Conservation (phyloP, 2,329 filamentous ascomycete genomes). For the Calonectria pseudoturangicola region DNA sequence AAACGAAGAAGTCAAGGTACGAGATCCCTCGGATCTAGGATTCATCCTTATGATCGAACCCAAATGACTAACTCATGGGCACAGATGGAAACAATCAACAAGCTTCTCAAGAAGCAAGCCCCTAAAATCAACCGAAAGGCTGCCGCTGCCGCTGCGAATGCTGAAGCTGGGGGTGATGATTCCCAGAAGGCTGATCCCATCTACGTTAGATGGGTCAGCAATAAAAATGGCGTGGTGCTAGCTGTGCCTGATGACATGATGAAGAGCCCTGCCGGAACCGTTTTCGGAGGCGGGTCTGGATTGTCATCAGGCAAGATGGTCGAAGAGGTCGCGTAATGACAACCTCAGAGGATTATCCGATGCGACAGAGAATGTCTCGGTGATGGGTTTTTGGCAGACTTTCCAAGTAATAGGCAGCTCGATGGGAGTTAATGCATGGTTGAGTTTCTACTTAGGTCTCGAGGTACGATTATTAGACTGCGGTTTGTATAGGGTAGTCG, state of each 20-base stretch:
- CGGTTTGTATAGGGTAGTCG: constrained; percentile 11
- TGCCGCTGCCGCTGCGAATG: constrained; percentile 61
- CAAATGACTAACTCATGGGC: constrained; percentile 27
- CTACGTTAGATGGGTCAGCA: constrained; percentile 83
- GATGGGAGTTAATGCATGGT: constrained; percentile 1
- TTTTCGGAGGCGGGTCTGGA: constrained; percentile 68
- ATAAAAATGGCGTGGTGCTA: constrained; percentile 76
- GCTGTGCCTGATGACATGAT: constrained; percentile 82
- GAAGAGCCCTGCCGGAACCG: constrained; percentile 74
- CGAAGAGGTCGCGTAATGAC: constrained; percentile 68
- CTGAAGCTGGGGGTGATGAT: constrained; percentile 55
- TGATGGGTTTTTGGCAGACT: constrained; percentile 1
- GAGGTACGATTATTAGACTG: background rate
- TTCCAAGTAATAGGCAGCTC: background rate
- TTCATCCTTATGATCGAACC: constrained; percentile 27
- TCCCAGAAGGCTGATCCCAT: constrained; percentile 73
- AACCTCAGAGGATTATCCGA: no score
- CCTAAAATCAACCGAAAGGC: constrained; percentile 80
- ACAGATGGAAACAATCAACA: constrained; percentile 93
- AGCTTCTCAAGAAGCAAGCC: constrained; percentile 89
- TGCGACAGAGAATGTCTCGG: background rate
- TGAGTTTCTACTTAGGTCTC: background rate
- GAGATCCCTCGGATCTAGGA: constrained; percentile 26
- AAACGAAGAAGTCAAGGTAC: constrained; percentile 78
- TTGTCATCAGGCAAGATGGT: constrained; percentile 69